Conservation (phyloP, 2,329 filamentous ascomycete genomes). For the Aureobasidium sp. region DNA sequence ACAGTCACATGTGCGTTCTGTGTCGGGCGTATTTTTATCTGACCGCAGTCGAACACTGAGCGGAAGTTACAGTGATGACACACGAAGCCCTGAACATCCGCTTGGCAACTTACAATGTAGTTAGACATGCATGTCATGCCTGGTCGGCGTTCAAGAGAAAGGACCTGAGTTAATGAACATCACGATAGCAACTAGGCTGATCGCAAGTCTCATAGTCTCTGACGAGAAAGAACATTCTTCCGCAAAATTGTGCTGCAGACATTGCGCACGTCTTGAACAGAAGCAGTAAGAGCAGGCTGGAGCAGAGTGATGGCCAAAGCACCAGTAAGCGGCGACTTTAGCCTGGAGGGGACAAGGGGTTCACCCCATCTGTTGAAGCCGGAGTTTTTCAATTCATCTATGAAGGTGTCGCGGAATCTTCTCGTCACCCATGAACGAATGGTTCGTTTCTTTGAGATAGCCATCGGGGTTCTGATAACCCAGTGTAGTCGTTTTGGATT, state of each 20-base stretch:
- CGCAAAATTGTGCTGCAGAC: neutral
- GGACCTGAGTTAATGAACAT: neutral
- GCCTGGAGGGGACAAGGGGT: neutral
- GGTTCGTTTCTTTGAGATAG: slow-evolving; percentile 33
- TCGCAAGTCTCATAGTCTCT: neutral
- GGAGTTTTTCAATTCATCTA: slow-evolving; percentile 37
- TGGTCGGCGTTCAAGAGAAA: neutral
- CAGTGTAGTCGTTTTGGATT: slow-evolving; percentile 42
- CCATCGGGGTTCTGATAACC: slow-evolving; percentile 32
- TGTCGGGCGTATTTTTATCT: neutral
- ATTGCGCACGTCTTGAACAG: neutral
- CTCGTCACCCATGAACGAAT: slow-evolving; percentile 42
- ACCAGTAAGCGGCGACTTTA: neutral
- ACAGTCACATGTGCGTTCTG: neutral
- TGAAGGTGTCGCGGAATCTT: slow-evolving; percentile 40
- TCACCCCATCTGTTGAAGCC: slow-evolving; percentile 32
- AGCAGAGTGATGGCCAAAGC: neutral
- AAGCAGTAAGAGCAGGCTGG: neutral
- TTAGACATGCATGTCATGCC: neutral
- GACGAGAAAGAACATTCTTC: neutral
- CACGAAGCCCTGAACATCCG: neutral
- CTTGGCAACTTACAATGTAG: neutral
- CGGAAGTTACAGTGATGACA: neutral
- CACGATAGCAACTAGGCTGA: neutral
- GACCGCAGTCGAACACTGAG: neutral